Percentiles rank a stretch among this genome's conserved stretches.
Conservation (phyloP, 371 early-diverging fungal species). For the Lichtheimia hyalospora region DNA sequence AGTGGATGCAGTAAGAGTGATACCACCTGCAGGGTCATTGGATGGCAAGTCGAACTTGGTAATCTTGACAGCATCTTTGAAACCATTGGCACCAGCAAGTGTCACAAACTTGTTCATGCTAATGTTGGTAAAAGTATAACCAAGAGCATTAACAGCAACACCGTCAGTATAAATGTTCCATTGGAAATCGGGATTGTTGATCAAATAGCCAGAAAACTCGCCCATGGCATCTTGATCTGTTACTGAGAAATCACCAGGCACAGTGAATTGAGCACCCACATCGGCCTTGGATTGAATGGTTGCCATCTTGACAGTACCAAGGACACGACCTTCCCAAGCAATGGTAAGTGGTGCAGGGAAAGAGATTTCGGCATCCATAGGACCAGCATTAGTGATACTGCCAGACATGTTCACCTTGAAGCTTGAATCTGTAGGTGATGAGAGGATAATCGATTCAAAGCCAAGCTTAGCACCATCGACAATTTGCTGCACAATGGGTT, state of each 20-base stretch:
- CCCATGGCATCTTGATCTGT: slow-evolving; percentile 38
- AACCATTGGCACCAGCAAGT: slow-evolving; percentile 46
- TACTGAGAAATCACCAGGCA: slow-evolving; percentile 46
- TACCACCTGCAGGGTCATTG: slow-evolving; percentile 47
- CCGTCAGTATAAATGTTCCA: slow-evolving; percentile 49
- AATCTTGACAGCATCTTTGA: slow-evolving; percentile 48
- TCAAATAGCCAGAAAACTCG: slow-evolving; percentile 54
- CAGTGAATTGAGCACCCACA: slow-evolving; percentile 41
- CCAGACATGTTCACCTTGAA: slow-evolving; percentile 62
- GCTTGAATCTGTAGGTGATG: slow-evolving; percentile 42
- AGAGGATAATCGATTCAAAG: slow-evolving; percentile 49
- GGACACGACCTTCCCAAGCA: slow-evolving; percentile 48
- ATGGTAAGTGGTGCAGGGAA: slow-evolving; percentile 54
- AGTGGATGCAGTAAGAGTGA: slow-evolving; percentile 42
- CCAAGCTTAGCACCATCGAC: slow-evolving; percentile 53
- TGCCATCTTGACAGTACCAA: slow-evolving; percentile 55
- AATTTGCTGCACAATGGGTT: slow-evolving; percentile 58
- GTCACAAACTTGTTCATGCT: slow-evolving; percentile 45
- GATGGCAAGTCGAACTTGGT: slow-evolving; percentile 51
- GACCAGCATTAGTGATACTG: slow-evolving; percentile 58
- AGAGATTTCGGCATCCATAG: slow-evolving; percentile 58
- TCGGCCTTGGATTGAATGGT: slow-evolving; percentile 34
- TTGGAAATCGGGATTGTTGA: slow-evolving; percentile 47
- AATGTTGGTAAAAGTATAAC: slow-evolving; percentile 47
- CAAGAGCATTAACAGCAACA: slow-evolving; percentile 49